Percentiles rank a stretch among this genome's conserved stretches.
Evolutionary conservation across 2,329 filamentous ascomycete species (phyloP).

Genomic region (Emydomyces testavorans): DNA sequence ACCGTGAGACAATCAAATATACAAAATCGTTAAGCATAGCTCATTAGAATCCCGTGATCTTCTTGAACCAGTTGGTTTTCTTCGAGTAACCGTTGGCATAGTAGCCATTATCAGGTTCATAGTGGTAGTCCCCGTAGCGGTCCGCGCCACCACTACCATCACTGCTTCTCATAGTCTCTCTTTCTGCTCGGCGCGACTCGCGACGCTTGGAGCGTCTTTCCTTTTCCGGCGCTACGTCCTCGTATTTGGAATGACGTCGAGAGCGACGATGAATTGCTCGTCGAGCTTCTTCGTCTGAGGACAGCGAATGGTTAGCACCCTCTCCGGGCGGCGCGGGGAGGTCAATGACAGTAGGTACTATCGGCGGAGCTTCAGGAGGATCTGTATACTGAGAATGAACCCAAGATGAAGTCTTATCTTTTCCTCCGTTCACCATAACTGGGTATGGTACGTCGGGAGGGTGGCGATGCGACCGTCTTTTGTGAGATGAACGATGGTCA

Average conservation of each 20-base stretch:
- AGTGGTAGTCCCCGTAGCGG: conserved; percentile 24
- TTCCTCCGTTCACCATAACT: conserved; percentile 28
- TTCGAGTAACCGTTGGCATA: conserved; percentile 24
- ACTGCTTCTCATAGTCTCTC: conserved; percentile 30
- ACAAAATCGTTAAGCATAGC: conserved; percentile 1
- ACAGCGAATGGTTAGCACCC: conserved; percentile 27
- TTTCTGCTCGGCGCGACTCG: conserved; percentile 23
- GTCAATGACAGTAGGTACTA: conserved; percentile 38
- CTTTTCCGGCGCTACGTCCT: conserved; percentile 31
- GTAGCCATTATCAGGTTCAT: conserved; percentile 14
- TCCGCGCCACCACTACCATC: conserved; percentile 34
- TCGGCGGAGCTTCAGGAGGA: conserved; percentile 38
- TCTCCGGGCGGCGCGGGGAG: conserved; percentile 24
- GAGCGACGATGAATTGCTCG: conserved; percentile 30
- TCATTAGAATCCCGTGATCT: conserved; percentile 28
- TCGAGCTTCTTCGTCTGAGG: conserved; percentile 35
- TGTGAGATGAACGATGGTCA: conserved; percentile 26
- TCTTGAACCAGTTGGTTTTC: conserved; percentile 36
- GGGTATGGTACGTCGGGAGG: conserved; percentile 17
- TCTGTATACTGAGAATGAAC: conserved; percentile 39
- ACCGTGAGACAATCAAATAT: too few species aligned
- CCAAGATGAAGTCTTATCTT: conserved; percentile 42
- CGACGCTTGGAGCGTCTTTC: conserved; percentile 27
- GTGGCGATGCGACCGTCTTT: conserved; percentile 19
- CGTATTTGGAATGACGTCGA: conserved; percentile 32